Evolutionary conservation across 2,329 filamentous ascomycete species (phyloP).

Genomic region (Exophiala lecanii-corni): DNA sequence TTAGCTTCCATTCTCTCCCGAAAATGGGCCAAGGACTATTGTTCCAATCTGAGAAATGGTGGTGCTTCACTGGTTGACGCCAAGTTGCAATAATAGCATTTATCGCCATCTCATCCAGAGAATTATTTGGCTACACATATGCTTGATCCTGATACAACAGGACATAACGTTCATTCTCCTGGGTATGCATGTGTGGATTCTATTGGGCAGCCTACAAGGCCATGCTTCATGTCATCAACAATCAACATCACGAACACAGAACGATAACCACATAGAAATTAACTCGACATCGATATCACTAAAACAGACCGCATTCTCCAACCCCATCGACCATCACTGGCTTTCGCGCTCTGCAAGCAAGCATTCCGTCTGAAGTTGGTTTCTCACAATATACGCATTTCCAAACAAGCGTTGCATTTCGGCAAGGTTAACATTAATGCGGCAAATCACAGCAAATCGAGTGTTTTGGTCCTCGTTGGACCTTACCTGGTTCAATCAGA

Average conservation of each 20-base stretch:
- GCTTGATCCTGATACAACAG: not conserved
- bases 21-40: slow-evolving; percentile 84
- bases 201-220: slow-evolving; percentile 1
- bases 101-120: slow-evolving; percentile 1
- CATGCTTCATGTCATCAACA: slow-evolving; percentile 16
- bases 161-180: not conserved
- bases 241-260: slow-evolving; percentile 20
- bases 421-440: no score
- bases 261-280: slow-evolving; percentile 17
- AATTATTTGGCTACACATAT: not conserved
- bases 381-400: no score
- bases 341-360: no score
- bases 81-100: slow-evolving; percentile 18
- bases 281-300: slow-evolving; percentile 20
- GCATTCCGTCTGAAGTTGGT: no score
- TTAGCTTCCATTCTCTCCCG: slow-evolving; percentile 85
- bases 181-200: not conserved
- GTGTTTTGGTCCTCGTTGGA: no score
- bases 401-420: no score
- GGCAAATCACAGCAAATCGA: no score
- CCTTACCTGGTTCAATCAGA: no score
- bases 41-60: slow-evolving; percentile 19
- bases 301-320: slow-evolving; percentile 17
- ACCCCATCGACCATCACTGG: no score
- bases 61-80: slow-evolving; percentile 16